Evolutionary conservation across 768 basidiomycete species (phyloP).

Genomic region (Lepiota brunneoincarnata): DNA sequence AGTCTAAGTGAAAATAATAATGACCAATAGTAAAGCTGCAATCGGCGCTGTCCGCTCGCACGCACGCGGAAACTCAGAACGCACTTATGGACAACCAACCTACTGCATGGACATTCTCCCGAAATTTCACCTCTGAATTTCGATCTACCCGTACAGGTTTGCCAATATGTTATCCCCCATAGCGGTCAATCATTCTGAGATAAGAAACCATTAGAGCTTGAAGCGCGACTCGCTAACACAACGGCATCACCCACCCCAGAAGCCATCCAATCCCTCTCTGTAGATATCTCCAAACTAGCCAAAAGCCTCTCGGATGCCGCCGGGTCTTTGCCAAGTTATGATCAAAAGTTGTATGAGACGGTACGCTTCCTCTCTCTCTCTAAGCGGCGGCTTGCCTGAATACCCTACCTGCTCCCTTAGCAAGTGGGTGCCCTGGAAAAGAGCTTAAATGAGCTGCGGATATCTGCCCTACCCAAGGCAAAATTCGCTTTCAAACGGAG

Average conservation of each 20-base stretch:
- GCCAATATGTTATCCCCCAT: conserved; percentile 21
- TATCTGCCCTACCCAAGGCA: conserved; percentile 42
- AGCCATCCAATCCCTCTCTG: conserved; percentile 40
- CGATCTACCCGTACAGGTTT: conserved; percentile 50
- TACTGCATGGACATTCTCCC: conserved; percentile 43
- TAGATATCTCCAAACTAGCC: conserved; percentile 53
- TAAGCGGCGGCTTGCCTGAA: background rate
- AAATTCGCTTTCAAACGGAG: conserved; percentile 68
- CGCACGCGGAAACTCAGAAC: background rate
- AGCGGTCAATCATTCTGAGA: conserved; percentile 4
- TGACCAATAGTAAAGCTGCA: too few species aligned
- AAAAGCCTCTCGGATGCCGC: conserved; percentile 66
- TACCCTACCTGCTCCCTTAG: conserved; percentile 31
- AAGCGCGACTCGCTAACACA: conserved; percentile 40
- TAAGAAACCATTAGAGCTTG: conserved; percentile 40
- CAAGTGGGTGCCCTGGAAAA: conserved; percentile 65
- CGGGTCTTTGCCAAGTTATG: conserved; percentile 64
- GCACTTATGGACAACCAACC: conserved; percentile 22
- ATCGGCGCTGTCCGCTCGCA: background rate
- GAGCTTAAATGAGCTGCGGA: conserved; percentile 48
- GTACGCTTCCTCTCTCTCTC: conserved; percentile 8
- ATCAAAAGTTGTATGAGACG: conserved; percentile 68
- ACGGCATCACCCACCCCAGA: conserved; percentile 32
- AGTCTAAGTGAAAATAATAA: too few species aligned
- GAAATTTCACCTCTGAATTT: conserved; percentile 49